phyloP scores from a whole-genome alignment of 805 yeast genomes.

The Teunomyces tritomae region DNA sequence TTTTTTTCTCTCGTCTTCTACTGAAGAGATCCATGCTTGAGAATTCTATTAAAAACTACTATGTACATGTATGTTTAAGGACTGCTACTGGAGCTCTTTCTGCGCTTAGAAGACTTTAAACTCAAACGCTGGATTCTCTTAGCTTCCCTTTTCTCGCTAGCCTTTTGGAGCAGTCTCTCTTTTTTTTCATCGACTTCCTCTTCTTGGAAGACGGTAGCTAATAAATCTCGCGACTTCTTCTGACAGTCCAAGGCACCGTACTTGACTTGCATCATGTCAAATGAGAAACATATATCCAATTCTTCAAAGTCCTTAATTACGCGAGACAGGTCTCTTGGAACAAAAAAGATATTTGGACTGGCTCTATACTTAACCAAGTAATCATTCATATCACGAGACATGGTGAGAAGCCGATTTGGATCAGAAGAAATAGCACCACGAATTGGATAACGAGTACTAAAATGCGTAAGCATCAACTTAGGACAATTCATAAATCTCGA shows the following conservation, averaged over 20 bases:
- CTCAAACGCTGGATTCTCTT: constrained; percentile 30
- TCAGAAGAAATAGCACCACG: constrained; percentile 28
- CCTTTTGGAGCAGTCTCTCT: constrained; percentile 24
- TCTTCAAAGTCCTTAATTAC: constrained; percentile 22
- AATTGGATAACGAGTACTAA: constrained; percentile 76
- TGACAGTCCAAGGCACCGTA: constrained; percentile 27
- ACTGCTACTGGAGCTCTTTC: constrained; percentile 9
- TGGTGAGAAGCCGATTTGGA: constrained; percentile 18
- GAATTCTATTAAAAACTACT: neutral
- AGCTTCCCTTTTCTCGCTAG: constrained; percentile 33
- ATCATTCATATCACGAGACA: constrained; percentile 21
- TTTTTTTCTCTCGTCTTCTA: neutral
- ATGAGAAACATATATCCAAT: constrained; percentile 39
- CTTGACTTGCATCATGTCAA: constrained; percentile 36
- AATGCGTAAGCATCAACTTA: constrained; percentile 79
- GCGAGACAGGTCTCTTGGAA: constrained; percentile 5
- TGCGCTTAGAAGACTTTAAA: constrained; percentile 17
- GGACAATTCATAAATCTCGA: constrained; percentile 69
- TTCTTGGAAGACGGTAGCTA: constrained; percentile 24
- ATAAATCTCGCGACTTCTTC: constrained; percentile 19
- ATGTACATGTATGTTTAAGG: neutral
- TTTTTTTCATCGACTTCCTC: constrained; percentile 17
- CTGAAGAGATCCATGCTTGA: neutral
- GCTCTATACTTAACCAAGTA: constrained; percentile 26
- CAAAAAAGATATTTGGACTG: constrained; percentile 24